These are phyloP conservation scores for Peniophora sp. DNA, from an alignment of 1,284 basidiomycete genomes.

Conservation along the genomic window DNA sequence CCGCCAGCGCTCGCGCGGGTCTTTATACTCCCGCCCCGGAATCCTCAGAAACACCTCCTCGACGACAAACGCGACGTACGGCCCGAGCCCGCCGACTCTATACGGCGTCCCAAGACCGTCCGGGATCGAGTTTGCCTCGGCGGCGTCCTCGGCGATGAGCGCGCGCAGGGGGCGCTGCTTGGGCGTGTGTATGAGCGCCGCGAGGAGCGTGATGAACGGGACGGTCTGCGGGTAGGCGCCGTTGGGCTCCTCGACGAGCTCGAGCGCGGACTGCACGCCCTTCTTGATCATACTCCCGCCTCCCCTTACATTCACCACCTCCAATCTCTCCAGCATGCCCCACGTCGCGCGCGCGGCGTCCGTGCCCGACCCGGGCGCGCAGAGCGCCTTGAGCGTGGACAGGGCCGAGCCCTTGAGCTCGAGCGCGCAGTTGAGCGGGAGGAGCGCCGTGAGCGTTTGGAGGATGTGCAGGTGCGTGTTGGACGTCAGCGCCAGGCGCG, in stretches of 20 bases:
- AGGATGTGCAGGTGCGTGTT: slow-evolving; percentile 78
- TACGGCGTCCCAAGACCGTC: slow-evolving; percentile 71
- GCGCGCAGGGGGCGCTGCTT: slow-evolving; percentile 58
- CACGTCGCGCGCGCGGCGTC: slow-evolving; percentile 81
- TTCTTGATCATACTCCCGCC: slow-evolving; percentile 39
- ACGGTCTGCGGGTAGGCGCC: slow-evolving; percentile 82
- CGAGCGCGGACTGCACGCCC: slow-evolving; percentile 75
- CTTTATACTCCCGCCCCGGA: slow-evolving; percentile 64
- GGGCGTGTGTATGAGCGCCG: slow-evolving; percentile 72
- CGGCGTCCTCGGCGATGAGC: slow-evolving; percentile 51
- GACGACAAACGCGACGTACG: slow-evolving; percentile 79
- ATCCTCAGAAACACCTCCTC: slow-evolving; percentile 81
- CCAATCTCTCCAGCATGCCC: slow-evolving; percentile 75
- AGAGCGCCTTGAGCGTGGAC: slow-evolving; percentile 81
- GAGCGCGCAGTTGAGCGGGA: slow-evolving; percentile 53
- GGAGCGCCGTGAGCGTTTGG: slow-evolving; percentile 68
- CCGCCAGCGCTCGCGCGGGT: slow-evolving; percentile 77
- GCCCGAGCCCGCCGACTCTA: slow-evolving; percentile 67
- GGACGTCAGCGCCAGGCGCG: slow-evolving; percentile 71
- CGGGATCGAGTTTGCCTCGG: slow-evolving; percentile 60
- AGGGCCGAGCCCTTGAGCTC: slow-evolving; percentile 89
- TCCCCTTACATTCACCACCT: slow-evolving; percentile 72
- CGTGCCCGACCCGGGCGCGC: slow-evolving; percentile 65
- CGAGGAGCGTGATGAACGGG: slow-evolving; percentile 80
- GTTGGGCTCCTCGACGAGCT: slow-evolving; percentile 77